A percentile compares a stretch with the other conserved stretches of the same genome.
Evolutionary conservation across 352 stramenopile species (phyloP).

Genomic region (Globisporangium takayamanum): DNA sequence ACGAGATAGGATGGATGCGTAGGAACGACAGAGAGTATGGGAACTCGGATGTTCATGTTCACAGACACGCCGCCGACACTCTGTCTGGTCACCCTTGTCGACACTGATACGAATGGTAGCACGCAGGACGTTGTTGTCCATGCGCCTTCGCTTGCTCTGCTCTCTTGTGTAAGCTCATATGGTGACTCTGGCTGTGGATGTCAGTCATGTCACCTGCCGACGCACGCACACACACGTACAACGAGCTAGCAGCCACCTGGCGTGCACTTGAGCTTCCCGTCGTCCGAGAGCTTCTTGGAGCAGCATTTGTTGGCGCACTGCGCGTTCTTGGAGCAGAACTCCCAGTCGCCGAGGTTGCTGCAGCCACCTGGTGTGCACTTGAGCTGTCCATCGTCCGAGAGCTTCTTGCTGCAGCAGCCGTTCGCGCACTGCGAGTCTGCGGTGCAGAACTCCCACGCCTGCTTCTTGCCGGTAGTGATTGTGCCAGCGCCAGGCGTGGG

Average conservation of each 20-base stretch:
- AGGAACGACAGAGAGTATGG: background rate
- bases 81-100: no score
- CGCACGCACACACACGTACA: background rate
- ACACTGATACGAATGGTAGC: background rate
- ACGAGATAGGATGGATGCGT: background rate
- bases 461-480: slow-evolving; percentile 3
- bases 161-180: no score
- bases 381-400: slow-evolving; percentile 17
- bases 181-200: no score
- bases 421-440: slow-evolving; percentile 5
- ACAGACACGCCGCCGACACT: no score
- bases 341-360: slow-evolving; percentile 2
- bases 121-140: no score
- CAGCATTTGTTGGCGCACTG: slow-evolving; percentile 11
- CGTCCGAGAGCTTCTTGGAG: slow-evolving; percentile 20
- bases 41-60: background rate
- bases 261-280: slow-evolving; percentile 20
- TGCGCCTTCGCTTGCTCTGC: no score
- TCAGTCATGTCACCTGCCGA: no score
- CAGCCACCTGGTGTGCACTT: slow-evolving; percentile 17
- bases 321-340: slow-evolving; percentile 1
- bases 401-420: slow-evolving; percentile 15
- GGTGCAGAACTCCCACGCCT: slow-evolving; percentile 10
- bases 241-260: slow-evolving; percentile 3
- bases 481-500: background rate